phyloP scores from a whole-genome alignment of 2,329 filamentous ascomycete species.

The Neospermospora avenae region DNA sequence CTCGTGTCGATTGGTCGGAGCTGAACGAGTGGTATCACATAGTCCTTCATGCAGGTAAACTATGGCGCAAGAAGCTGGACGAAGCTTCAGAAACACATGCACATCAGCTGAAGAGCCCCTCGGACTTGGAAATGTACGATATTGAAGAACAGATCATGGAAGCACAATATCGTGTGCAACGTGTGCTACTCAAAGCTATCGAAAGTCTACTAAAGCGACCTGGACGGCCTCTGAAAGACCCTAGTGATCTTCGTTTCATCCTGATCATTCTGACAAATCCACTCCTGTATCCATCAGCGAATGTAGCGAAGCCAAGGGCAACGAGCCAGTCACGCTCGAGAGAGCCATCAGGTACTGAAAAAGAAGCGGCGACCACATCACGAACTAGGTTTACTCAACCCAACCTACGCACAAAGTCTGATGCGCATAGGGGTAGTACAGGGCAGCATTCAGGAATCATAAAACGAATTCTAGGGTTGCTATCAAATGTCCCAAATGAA shows the following conservation, averaged over 20 bases:
- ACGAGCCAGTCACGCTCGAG: slow-evolving; percentile 23
- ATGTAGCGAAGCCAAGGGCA: slow-evolving; percentile 8
- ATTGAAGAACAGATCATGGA: slow-evolving; percentile 52
- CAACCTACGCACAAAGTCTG: slow-evolving; percentile 8
- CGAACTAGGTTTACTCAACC: neutral
- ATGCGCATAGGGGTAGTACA: slow-evolving; percentile 33
- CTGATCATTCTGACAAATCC: slow-evolving; percentile 79
- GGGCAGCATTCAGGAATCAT: slow-evolving; percentile 79
- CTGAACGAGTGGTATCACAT: slow-evolving; percentile 71
- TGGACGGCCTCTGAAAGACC: slow-evolving; percentile 62
- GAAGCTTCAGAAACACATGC: slow-evolving; percentile 35
- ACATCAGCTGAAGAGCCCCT: slow-evolving; percentile 21
- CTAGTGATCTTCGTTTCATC: slow-evolving; percentile 72
- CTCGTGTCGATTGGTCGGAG: slow-evolving; percentile 72
- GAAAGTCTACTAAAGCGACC: slow-evolving; percentile 80
- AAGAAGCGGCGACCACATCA: neutral
- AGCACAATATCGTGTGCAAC: slow-evolving; percentile 67
- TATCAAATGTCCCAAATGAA: slow-evolving; percentile 71
- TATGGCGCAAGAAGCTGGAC: slow-evolving; percentile 61
- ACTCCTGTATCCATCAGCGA: slow-evolving; percentile 53
- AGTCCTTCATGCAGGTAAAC: slow-evolving; percentile 63
- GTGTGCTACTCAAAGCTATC: slow-evolving; percentile 70
- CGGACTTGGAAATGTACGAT: slow-evolving; percentile 34
- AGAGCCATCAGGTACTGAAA: slow-evolving; percentile 17
- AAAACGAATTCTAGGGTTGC: slow-evolving; percentile 76